phyloP scores from a whole-genome alignment of 1,284 basidiomycete species.

The Cutaneotrichosporon curvatum region DNA sequence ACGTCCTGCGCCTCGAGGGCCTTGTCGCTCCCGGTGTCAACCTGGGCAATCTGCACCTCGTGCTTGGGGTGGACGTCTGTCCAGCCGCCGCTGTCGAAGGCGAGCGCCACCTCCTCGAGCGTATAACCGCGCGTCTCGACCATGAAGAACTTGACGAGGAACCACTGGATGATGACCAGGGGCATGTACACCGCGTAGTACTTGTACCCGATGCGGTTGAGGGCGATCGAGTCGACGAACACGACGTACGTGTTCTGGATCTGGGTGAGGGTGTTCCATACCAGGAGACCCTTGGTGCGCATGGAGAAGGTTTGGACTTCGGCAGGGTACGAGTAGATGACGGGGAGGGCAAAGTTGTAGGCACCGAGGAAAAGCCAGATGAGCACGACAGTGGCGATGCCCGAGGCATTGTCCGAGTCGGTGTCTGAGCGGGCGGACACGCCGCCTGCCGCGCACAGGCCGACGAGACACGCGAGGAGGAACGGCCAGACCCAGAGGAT shows the following conservation, averaged over 20 bases:
- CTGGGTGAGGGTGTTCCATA: constrained; percentile 45
- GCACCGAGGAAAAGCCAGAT: constrained; percentile 46
- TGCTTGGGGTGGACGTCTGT: background rate
- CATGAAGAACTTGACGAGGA: constrained; percentile 35
- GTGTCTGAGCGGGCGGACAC: constrained; percentile 30
- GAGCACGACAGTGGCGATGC: constrained; percentile 39
- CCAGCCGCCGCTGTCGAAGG: constrained; percentile 26
- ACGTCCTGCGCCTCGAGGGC: too few relatives aligned
- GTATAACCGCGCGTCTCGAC: constrained; percentile 45
- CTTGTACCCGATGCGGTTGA: constrained; percentile 41
- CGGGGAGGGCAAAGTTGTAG: constrained; percentile 43
- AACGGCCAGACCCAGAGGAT: constrained; percentile 43
- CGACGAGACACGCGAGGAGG: constrained; percentile 35
- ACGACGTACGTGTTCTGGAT: constrained; percentile 22
- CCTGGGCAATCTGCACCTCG: too few relatives aligned
- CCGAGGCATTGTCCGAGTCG: constrained; percentile 25
- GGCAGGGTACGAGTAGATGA: constrained; percentile 43
- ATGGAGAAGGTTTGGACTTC: constrained; percentile 46
- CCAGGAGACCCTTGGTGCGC: constrained; percentile 44
- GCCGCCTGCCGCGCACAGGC: constrained; percentile 37
- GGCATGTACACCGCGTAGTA: constrained; percentile 38
- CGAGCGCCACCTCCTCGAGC: constrained; percentile 42
- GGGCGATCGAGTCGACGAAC: constrained; percentile 42
- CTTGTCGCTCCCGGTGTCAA: too few relatives aligned
- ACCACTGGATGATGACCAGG: constrained; percentile 27